A percentile compares a stretch with the other conserved stretches of the same genome.
Conservation (phyloP, 176 grass and related monocot species). For the Eleusine indica region DNA sequence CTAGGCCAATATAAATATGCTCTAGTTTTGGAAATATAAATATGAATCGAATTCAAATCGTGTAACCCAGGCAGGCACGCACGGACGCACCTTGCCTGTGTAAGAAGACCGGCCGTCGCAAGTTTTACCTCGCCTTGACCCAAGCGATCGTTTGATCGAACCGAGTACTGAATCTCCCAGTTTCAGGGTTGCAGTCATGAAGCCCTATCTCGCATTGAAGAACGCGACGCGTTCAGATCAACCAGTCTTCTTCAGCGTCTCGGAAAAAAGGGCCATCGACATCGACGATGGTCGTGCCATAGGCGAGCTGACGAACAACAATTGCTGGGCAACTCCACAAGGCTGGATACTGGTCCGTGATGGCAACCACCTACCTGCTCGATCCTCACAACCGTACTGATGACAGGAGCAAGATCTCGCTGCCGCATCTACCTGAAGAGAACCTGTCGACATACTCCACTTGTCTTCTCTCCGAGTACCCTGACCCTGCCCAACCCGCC, state of each 20-base stretch:
- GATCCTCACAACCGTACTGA: neutral
- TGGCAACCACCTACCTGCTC: neutral
- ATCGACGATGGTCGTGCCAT: neutral
- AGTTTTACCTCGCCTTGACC: neutral
- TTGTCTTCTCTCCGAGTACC: constrained; percentile 4
- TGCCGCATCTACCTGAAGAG: neutral
- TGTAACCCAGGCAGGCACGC: too few relatives aligned
- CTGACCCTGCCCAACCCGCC: neutral
- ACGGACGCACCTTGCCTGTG: too few relatives aligned
- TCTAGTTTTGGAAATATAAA: too few relatives aligned
- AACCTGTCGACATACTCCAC: neutral
- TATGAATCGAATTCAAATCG: too few relatives aligned
- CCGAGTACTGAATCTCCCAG: too few relatives aligned
- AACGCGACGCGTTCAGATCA: neutral
- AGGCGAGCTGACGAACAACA: neutral
- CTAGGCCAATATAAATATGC: too few relatives aligned
- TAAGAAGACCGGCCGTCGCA: neutral
- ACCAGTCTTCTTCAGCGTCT: neutral
- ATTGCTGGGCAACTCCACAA: constrained; percentile 7
- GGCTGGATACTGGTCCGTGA: constrained; percentile 12
- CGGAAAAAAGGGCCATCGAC: neutral
- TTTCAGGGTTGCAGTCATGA: neutral
- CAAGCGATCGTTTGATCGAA: neutral
- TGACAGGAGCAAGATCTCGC: neutral
- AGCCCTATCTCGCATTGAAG: constrained; percentile 17